Conservation (phyloP, 495 filamentous ascomycete genomes). For the Xylaria intraflava region DNA sequence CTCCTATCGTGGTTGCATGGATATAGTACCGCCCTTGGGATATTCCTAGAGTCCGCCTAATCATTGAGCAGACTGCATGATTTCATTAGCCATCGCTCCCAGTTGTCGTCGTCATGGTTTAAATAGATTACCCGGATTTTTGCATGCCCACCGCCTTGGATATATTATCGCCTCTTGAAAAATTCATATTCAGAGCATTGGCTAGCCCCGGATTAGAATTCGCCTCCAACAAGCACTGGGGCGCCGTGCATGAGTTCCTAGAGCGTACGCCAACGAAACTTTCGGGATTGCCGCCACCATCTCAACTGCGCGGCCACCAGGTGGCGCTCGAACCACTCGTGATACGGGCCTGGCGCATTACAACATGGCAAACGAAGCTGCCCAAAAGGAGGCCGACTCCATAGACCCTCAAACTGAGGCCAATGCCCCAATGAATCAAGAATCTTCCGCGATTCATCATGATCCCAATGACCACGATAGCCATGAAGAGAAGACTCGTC, state of each 20-base stretch:
- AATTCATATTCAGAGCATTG: neutral
- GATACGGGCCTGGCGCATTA: conserved; percentile 1
- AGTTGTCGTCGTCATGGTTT: neutral
- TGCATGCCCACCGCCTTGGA: neutral
- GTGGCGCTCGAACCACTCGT: neutral
- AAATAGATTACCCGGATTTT: neutral
- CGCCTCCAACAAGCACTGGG: neutral
- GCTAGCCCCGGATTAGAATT: neutral
- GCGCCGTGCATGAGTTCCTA: neutral
- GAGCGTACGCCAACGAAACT: neutral
- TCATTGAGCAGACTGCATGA: neutral
- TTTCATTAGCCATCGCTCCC: neutral
- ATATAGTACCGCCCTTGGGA: neutral
- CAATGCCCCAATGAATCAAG: neutral
- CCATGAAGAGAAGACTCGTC: conserved; percentile 24
- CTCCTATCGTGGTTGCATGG: neutral
- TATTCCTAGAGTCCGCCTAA: neutral
- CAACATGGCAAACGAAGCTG: conserved; percentile 26
- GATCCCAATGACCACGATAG: conserved; percentile 12
- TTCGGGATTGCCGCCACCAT: neutral
- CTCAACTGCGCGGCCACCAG: neutral
- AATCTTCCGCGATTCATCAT: neutral
- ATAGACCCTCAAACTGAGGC: conserved; percentile 16
- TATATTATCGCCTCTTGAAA: neutral
- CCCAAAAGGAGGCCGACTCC: conserved; percentile 21